Base-by-base conservation (phyloP, 768 basidiomycete species). In the Russula earlei region DNA sequence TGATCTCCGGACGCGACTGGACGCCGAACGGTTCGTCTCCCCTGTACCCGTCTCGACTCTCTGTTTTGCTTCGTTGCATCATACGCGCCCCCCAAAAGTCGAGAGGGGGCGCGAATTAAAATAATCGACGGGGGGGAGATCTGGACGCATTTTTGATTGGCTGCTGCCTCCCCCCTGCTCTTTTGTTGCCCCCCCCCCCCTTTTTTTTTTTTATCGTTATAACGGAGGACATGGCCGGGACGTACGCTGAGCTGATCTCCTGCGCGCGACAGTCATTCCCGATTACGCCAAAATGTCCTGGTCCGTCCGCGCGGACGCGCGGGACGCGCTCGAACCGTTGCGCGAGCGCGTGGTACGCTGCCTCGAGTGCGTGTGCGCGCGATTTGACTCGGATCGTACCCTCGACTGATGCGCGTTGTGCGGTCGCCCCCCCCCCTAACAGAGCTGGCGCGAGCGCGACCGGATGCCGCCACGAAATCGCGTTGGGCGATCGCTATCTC, bases 281-380 rank as follows among this genome's bases (percentile, higher is more conserved):
- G 89, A 91, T 66, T 85, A 90, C 61, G 76, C 88, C 29, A 80
- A 77, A 62, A 81, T 92, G 80, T 71, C 69, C 3, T 93, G 87
- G 80, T 67, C 80, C 25, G 78, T 83, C 17, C 79, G 91, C 19
- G 84, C 90, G 25, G 81, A 85, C 14, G 82, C 77, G 11, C 75
- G 74, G 60, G 71, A 66, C 38, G 83, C 87, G 55, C 67, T 90
- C 5, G 67, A 70, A 27, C 70, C 65, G 3, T 72, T 91, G 45
- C 73, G 72, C 1, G 75, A 79, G 54, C 79, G 86, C 46, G 79
- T 89, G 17, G 73, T 74, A 48, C 77, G 77, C 8, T 93, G 90
- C 69, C 80, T 93, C 63, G 68, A 81, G 88, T 91, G 62, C n/a
- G 8, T 9, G 22, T n/a, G 33, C 62, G 83, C 66, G 44, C 10